Base-by-base conservation (phyloP, 352 stramenopile species). In the Phytophthora cryptogea region DNA sequence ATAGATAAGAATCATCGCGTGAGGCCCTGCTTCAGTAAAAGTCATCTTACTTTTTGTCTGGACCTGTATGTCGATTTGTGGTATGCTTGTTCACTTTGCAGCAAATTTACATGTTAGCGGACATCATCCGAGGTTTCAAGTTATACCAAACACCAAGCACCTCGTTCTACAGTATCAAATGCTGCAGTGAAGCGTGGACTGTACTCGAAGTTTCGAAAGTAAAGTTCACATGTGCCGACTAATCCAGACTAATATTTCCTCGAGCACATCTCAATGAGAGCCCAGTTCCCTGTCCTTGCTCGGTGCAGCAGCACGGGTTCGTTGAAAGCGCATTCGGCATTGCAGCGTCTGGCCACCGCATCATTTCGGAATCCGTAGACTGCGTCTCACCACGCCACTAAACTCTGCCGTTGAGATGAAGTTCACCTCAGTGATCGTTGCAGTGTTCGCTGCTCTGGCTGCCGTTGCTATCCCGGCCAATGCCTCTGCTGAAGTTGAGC, bases 361-460 rank as follows among this genome's bases (percentile, higher is more conserved):
- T 23, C 60, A 69, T 44, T 69, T 69, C 13, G 30, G 23, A 47
- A 63, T 71, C 66, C 43, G 28, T 63, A 28, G 39, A 52, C 46
- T 58, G 40, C 39, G 28, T 33, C 36, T 16, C 43, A 51, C 30
- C 8, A 17, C 32, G n/a, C 51, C 26, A 45, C 10, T 20, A 7
- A 44, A 56, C 23, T 8, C 20, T 23, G 28, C 51, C 33, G 31
- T 47, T 28, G 7, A 20, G 13, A 71, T 74, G 66, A 71, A 71
- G 43, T 49, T 70, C 42, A 17, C 42, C 28, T 57, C 44, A 35
- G 63, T 36, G 45, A 41, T 66, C 40, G 39, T 51, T 56, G 54
- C 59, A 41, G 51, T 32, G 13, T 33, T 76, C 6, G 57, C 58
- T 8, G 37, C 59, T 33, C 13, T 72, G 3, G 39, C 35, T 9